phyloP scores from a whole-genome alignment of 768 basidiomycete genomes.

The Termitomyces sp. region DNA sequence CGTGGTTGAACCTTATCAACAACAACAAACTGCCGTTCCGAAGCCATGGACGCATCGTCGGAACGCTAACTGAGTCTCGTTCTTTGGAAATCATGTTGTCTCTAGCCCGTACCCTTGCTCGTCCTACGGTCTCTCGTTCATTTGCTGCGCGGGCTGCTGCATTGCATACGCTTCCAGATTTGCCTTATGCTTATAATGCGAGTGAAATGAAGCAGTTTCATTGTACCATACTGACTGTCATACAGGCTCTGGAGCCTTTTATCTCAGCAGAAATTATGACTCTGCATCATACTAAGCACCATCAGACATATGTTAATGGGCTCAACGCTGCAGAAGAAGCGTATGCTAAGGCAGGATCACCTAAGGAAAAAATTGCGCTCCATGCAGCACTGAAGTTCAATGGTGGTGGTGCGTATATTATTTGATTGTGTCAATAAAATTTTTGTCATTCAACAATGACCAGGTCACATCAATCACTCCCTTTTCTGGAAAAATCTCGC shows the following conservation, averaged over 20 bases:
- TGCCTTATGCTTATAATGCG: conserved; percentile 81
- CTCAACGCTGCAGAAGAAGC: conserved; percentile 89
- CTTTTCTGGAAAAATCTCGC: conserved; percentile 98
- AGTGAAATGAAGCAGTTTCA: conserved; percentile 11
- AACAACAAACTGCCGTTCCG: conserved; percentile 8
- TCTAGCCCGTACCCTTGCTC: conserved; percentile 36
- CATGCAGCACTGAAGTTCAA: conserved; percentile 96
- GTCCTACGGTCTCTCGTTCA: conserved; percentile 39
- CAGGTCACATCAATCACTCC: conserved; percentile 91
- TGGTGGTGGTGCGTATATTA: conserved; percentile 68
- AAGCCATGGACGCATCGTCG: conserved; percentile 14
- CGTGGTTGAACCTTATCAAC: neutral
- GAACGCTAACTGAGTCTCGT: neutral
- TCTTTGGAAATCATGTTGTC: conserved; percentile 38
- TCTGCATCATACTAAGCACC: conserved; percentile 88
- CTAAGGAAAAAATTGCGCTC: conserved; percentile 74
- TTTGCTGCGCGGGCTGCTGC: conserved; percentile 37
- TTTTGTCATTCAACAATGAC: neutral
- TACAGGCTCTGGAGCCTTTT: conserved; percentile 83
- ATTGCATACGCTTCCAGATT: conserved; percentile 69
- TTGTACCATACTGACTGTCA: neutral
- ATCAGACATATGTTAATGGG: conserved; percentile 90
- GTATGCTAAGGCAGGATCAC: conserved; percentile 60
- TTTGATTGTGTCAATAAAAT: neutral
- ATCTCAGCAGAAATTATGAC: conserved; percentile 93